phyloP scores from a whole-genome alignment of 306 rosid species.

The Pyrus pyrifolia region DNA sequence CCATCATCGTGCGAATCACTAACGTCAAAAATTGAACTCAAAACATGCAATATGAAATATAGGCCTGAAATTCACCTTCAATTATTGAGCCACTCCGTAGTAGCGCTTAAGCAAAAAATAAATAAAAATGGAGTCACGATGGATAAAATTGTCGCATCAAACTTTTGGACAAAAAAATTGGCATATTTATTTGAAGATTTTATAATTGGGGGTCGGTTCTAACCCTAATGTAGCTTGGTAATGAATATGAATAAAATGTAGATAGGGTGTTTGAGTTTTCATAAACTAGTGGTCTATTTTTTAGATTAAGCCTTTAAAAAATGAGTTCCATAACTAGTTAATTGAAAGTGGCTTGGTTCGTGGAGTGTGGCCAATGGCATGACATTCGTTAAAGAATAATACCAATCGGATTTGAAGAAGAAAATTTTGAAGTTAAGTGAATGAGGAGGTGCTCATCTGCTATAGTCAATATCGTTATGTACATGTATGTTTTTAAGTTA shows the following conservation, averaged over 20 bases:
- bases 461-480: too few species aligned
- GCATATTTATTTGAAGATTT: neutral
- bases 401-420: too few species aligned
- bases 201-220: neutral
- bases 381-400: neutral
- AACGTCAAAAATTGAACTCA: too few species aligned
- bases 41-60: neutral
- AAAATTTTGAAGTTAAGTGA: too few species aligned
- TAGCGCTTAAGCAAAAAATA: too few species aligned
- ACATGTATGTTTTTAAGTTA: too few species aligned
- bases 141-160: neutral
- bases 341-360: neutral
- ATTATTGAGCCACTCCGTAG: fast-evolving
- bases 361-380: neutral
- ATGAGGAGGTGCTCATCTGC: too few species aligned
- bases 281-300: neutral
- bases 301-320: neutral
- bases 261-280: neutral
- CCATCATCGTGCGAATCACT: fast-evolving
- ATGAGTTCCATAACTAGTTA: neutral
- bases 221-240: neutral
- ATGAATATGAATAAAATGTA: neutral
- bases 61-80: fast-evolving
- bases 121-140: neutral
- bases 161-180: neutral